These are phyloP conservation scores for Emergomyces africanus DNA, from an alignment of 2,329 filamentous ascomycete genomes.

Conservation along the genomic window DNA sequence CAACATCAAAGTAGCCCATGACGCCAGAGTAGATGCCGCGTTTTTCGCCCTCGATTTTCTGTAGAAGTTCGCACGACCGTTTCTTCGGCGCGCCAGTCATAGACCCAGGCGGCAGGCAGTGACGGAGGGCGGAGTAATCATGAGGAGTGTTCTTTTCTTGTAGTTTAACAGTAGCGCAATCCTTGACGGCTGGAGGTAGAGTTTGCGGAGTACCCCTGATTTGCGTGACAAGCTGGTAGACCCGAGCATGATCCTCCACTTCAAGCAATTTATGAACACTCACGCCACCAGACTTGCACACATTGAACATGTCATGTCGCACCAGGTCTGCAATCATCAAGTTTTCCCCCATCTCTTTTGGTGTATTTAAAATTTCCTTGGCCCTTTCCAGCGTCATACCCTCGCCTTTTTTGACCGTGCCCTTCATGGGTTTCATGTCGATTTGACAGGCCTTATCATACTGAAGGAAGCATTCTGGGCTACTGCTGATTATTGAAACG, in stretches of 20 bases:
- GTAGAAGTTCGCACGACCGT: constrained; percentile 72
- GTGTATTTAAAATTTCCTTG: constrained; percentile 56
- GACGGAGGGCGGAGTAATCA: constrained; percentile 63
- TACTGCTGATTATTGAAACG: constrained; percentile 65
- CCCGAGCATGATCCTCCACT: constrained; percentile 80
- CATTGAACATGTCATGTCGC: constrained; percentile 76
- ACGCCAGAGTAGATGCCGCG: constrained; percentile 78
- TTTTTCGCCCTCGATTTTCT: constrained; percentile 48
- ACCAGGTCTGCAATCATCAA: constrained; percentile 97
- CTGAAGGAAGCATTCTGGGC: constrained; percentile 76
- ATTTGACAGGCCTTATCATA: constrained; percentile 40
- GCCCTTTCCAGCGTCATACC: constrained; percentile 58
- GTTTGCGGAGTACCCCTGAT: constrained; percentile 49
- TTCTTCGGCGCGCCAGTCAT: constrained; percentile 98
- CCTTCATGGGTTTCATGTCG: constrained; percentile 84
- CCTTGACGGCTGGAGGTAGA: constrained; percentile 10
- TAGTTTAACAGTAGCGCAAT: neutral
- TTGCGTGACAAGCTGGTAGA: constrained; percentile 84
- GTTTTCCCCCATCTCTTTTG: constrained; percentile 91
- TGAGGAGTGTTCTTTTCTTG: constrained; percentile 9
- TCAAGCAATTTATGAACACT: constrained; percentile 66
- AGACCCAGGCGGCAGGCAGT: constrained; percentile 72
- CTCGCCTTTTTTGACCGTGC: constrained; percentile 70
- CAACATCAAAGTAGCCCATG: constrained; percentile 76
- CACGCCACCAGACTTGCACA: constrained; percentile 62